Evolutionary conservation across 2,329 filamentous ascomycete species (phyloP).

Genomic region (Aspergillus luchuensis): DNA sequence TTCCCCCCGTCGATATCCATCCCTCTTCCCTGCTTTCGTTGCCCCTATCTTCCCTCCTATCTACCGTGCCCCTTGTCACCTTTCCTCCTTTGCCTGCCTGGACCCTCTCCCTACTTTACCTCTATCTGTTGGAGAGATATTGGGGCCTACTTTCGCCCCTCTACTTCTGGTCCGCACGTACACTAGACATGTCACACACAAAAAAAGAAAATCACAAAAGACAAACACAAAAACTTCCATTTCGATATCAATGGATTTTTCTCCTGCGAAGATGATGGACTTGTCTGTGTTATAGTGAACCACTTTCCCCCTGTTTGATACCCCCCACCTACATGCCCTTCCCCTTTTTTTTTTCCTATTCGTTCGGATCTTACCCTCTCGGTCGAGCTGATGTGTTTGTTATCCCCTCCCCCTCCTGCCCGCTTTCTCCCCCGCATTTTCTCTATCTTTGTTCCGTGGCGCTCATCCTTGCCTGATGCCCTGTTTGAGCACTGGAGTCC

Average conservation of each 20-base stretch:
- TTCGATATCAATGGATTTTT: neutral
- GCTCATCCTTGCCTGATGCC: slow-evolving; percentile 29
- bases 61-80: neutral
- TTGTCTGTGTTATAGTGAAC: slow-evolving; percentile 14
- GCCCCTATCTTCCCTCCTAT: neutral
- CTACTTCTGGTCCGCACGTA: slow-evolving; percentile 18
- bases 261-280: slow-evolving; percentile 10
- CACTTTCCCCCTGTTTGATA: slow-evolving; percentile 26
- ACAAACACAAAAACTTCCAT: slow-evolving; percentile 12
- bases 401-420: slow-evolving; percentile 10
- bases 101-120: slow-evolving; percentile 4
- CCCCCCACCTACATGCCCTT: slow-evolving; percentile 17
- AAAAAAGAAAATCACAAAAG: slow-evolving; percentile 21
- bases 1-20: neutral
- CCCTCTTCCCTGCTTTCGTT: neutral
- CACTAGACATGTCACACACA: slow-evolving; percentile 28
- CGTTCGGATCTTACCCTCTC: slow-evolving; percentile 3
- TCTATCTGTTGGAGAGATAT: slow-evolving; percentile 10
- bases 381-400: neutral
- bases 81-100: neutral
- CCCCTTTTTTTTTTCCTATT: slow-evolving; percentile 10
- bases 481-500: neutral
- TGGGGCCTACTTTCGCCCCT: slow-evolving; percentile 38
- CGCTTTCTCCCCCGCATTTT: slow-evolving; percentile 4
- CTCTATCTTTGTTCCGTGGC: slow-evolving; percentile 28